Conservation (phyloP, 2,329 filamentous ascomycete genomes). For the Colletotrichum caudatum region DNA sequence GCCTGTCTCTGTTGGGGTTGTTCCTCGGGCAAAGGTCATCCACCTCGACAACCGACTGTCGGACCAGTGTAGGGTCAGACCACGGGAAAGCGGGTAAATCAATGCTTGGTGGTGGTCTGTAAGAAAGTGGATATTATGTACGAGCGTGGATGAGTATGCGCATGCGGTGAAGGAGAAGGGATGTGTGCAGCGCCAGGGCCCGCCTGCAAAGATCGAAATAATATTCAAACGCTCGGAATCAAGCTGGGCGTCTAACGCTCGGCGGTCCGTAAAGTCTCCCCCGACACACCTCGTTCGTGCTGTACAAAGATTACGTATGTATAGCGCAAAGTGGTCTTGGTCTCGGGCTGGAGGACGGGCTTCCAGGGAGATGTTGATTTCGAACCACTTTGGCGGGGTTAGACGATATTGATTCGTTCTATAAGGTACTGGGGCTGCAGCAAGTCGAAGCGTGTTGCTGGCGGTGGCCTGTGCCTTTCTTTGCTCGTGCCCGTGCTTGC, state of each 20-base stretch:
- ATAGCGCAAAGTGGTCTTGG: slow-evolving; percentile 21
- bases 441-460: background rate
- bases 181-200: background rate
- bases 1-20: background rate
- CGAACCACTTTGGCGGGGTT: background rate
- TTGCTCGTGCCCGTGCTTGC: background rate
- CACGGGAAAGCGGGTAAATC: slow-evolving; percentile 8
- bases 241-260: background rate
- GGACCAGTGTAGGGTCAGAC: slow-evolving; percentile 1
- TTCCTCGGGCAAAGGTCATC: background rate
- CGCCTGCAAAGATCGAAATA: slow-evolving; percentile 12
- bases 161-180: slow-evolving; percentile 26
- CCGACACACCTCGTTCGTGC: slow-evolving; percentile 6
- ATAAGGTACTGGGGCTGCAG: background rate
- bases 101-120: background rate
- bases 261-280: background rate
- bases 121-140: slow-evolving; percentile 10
- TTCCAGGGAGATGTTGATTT: slow-evolving; percentile 15
- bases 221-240: background rate
- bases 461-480: background rate
- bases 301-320: slow-evolving; percentile 19
- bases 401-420: background rate
- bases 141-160: slow-evolving; percentile 7
- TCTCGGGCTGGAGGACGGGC: slow-evolving; percentile 15
- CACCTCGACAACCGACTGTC: slow-evolving; percentile 5